Percentiles rank a stretch among this genome's conserved stretches.
These are phyloP conservation scores for Penicillium sumatraense DNA, from an alignment of 2,329 filamentous ascomycete species.

Conservation along the genomic window DNA sequence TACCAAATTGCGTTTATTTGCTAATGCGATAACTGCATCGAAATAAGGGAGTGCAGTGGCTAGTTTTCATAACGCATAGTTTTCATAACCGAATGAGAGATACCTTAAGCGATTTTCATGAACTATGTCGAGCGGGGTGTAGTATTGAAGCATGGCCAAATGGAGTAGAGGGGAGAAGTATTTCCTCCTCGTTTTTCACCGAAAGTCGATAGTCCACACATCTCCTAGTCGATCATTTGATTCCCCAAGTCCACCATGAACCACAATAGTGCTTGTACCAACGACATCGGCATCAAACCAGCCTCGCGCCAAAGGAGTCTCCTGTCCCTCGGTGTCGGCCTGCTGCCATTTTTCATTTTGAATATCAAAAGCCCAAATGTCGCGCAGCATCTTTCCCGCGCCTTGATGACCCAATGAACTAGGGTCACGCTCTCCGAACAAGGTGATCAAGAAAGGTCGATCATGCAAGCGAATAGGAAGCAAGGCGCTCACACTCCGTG, in stretches of 20 bases:
- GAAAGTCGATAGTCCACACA: constrained; percentile 51
- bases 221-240: constrained; percentile 57
- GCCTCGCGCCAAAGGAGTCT: constrained; percentile 49
- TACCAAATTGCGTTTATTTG: not conserved
- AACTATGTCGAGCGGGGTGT: too few species aligned
- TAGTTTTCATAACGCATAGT: not conserved
- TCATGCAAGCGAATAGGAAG: constrained; percentile 45
- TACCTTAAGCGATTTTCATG: too few species aligned
- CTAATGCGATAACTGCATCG: not conserved
- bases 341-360: constrained; percentile 38
- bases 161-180: too few species aligned
- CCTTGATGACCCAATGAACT: constrained; percentile 58
- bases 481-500: constrained; percentile 56
- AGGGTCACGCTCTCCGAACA: constrained; percentile 61
- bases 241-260: constrained; percentile 58
- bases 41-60: not conserved
- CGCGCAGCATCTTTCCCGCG: constrained; percentile 60
- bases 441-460: constrained; percentile 49
- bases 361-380: constrained; percentile 56
- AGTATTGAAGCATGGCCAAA: too few species aligned
- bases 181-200: not conserved
- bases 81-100: too few species aligned
- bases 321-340: constrained; percentile 28
- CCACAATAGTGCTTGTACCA: constrained; percentile 40
- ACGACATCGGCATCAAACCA: constrained; percentile 60